Evolutionary conservation across 2,329 filamentous ascomycete genomes (phyloP), one percentile per base, ranked within the genome.

Genomic region (Pestalotiopsis sp.): DNA sequence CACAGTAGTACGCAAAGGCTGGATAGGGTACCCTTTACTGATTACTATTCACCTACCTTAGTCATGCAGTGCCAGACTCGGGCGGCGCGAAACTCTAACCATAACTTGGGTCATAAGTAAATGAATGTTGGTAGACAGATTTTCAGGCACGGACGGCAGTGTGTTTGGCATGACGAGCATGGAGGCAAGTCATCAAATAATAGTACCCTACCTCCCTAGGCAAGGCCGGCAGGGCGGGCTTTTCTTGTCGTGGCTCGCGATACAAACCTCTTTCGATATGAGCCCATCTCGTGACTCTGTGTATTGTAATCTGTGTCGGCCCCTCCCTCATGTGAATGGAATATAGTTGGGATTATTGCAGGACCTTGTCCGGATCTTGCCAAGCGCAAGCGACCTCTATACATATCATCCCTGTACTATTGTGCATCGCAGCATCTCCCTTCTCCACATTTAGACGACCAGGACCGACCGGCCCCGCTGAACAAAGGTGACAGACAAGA

Each of bases 401-500:
- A 52, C 44, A 52, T 52, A 20, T 39, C 22, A 39, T 39, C 58
- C 58, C 58, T 61, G 26, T 61, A 35, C 20, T 52, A 52, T 61
- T 35, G 20, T 20, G 58, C 58, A 61, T 30, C n/a, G 58, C 58
- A 61, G 30, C 58, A 52, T 52, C 44, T 11, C 30, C 30, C 24
- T 60, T 60, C 58, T 61, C 58, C 58, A 61, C 58, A 61, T 14
- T 58, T n/a, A 52, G 44, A 52, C 17, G 44, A 20, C 14, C 58
- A 61, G 58, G 35, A 61, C n/a, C 13, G 58, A 40, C 24, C 17
- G 24, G 30, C 58, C 58, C 58, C 58, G 30, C 58, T 61, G 58
- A 61, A 61, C 58, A 61, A 52, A 61, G 58, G 30, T 61, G 58
- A 61, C 58, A 35, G 56, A 35, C 56, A 26, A 17, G n/a, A 20